Conservation (phyloP, 441 rosid genomes). For the Corymbia calophylla region DNA sequence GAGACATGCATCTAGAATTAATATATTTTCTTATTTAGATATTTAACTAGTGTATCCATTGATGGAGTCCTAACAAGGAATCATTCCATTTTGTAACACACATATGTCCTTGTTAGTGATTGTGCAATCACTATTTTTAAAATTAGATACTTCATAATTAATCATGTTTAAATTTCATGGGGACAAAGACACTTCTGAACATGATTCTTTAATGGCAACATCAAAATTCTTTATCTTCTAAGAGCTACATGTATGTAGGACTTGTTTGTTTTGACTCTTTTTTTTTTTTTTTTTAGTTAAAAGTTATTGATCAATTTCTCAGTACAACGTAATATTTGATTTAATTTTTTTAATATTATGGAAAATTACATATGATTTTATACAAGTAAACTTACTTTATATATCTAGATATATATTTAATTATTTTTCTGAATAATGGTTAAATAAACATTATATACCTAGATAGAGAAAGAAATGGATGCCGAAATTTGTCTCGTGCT, state of each 20-base stretch:
- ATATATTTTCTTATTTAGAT: too few species aligned
- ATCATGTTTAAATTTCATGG: background rate
- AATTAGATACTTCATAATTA: background rate
- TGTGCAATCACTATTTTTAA: fast-evolving
- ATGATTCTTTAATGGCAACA: background rate
- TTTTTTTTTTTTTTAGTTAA: background rate
- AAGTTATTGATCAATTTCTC: background rate
- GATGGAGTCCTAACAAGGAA: too few species aligned
- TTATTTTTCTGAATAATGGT: background rate
- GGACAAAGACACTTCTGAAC: background rate
- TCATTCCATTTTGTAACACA: background rate
- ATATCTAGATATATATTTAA: background rate
- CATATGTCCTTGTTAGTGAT: fast-evolving
- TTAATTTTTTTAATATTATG: background rate
- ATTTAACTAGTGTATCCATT: too few species aligned
- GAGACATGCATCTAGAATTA: fast-evolving
- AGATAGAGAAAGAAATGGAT: too few species aligned
- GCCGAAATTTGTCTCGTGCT: too few species aligned
- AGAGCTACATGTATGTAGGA: fast-evolving
- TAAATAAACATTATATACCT: too few species aligned
- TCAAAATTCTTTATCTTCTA: background rate
- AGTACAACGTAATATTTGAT: background rate
- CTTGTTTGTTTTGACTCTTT: background rate
- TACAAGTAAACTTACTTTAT: background rate
- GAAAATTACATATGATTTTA: background rate